Conservation (phyloP, 2,329 filamentous ascomycete species). For the Talaromyces sp. region DNA sequence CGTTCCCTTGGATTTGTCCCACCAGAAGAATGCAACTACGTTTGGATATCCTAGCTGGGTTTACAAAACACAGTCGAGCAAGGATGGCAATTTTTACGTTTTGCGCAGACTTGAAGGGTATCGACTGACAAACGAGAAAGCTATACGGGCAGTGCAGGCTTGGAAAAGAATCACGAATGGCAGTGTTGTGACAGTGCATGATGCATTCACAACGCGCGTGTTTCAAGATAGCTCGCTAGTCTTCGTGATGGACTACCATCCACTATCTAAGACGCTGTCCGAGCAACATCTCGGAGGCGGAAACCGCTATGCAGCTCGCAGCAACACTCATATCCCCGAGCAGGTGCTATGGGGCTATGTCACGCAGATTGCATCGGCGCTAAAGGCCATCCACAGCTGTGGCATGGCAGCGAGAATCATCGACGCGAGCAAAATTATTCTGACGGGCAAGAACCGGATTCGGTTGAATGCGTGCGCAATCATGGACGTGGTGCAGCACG, state of each 20-base stretch:
- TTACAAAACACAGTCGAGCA: slow-evolving; percentile 86
- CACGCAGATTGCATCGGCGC: slow-evolving; percentile 80
- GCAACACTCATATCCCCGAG: slow-evolving; percentile 54
- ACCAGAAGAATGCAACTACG: slow-evolving; percentile 69
- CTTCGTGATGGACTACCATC: slow-evolving; percentile 90
- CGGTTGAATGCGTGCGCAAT: slow-evolving; percentile 84
- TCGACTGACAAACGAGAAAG: slow-evolving; percentile 80
- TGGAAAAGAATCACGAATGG: slow-evolving; percentile 84
- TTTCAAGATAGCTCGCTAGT: slow-evolving; percentile 95
- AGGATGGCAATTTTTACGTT: slow-evolving; percentile 84
- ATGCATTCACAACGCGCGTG: slow-evolving; percentile 86
- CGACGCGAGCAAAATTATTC: slow-evolving; percentile 78
- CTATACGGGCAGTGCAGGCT: slow-evolving; percentile 76
- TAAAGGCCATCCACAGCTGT: slow-evolving; percentile 76
- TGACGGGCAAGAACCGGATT: slow-evolving; percentile 86
- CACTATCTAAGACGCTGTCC: slow-evolving; percentile 79
- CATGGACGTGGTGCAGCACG: slow-evolving; percentile 81
- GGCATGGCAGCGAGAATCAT: slow-evolving; percentile 82
- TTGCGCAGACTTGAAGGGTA: slow-evolving; percentile 84
- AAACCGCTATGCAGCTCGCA: slow-evolving; percentile 38
- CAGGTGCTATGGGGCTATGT: slow-evolving; percentile 85
- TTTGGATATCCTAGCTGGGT: slow-evolving; percentile 92
- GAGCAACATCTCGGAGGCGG: slow-evolving; percentile 61
- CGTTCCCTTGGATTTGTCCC: slow-evolving; percentile 77
- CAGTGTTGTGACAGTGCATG: slow-evolving; percentile 78